Conservation (phyloP, 768 basidiomycete species). For the Mycena rebaudengoi region DNA sequence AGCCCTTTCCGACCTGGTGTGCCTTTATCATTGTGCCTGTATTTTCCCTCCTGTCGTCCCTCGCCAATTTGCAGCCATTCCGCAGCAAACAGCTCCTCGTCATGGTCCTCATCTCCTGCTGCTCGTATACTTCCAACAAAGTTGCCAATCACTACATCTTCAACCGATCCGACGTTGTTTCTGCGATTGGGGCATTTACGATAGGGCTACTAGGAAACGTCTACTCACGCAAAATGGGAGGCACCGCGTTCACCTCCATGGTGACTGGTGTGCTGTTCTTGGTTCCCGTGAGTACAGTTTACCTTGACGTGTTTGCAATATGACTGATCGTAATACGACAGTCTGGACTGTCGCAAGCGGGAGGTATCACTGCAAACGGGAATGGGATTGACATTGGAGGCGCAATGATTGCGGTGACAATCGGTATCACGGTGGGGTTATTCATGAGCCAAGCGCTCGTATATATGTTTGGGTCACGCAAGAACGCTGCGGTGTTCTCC, state of each 20-base stretch:
- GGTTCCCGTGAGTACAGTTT: constrained; percentile 72
- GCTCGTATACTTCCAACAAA: constrained; percentile 81
- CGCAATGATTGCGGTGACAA: constrained; percentile 90
- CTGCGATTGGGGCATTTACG: constrained; percentile 86
- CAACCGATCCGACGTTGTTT: constrained; percentile 84
- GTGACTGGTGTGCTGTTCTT: constrained; percentile 88
- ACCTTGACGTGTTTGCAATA: not conserved
- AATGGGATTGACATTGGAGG: constrained; percentile 86
- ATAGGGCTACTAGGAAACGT: constrained; percentile 82
- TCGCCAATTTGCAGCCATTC: constrained; percentile 82
- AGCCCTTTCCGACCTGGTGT: constrained; percentile 82
- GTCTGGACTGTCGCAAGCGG: constrained; percentile 88
- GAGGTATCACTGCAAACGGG: constrained; percentile 83
- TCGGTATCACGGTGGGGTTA: constrained; percentile 89
- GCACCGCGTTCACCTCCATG: constrained; percentile 92
- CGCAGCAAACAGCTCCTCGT: constrained; percentile 75
- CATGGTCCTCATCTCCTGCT: constrained; percentile 88
- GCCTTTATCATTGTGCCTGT: constrained; percentile 78
- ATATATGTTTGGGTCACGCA: constrained; percentile 85
- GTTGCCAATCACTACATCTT: constrained; percentile 87
- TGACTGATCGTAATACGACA: constrained; percentile 41
- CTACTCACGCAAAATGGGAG: constrained; percentile 83
- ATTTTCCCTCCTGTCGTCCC: constrained; percentile 75
- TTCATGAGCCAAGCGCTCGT: constrained; percentile 90
- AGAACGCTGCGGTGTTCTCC: constrained; percentile 87